A percentile compares a stretch with the other conserved stretches of the same genome.
phyloP scores from a whole-genome alignment of 1,139 yeast genomes.

The Lodderomyces parapsilosis region DNA sequence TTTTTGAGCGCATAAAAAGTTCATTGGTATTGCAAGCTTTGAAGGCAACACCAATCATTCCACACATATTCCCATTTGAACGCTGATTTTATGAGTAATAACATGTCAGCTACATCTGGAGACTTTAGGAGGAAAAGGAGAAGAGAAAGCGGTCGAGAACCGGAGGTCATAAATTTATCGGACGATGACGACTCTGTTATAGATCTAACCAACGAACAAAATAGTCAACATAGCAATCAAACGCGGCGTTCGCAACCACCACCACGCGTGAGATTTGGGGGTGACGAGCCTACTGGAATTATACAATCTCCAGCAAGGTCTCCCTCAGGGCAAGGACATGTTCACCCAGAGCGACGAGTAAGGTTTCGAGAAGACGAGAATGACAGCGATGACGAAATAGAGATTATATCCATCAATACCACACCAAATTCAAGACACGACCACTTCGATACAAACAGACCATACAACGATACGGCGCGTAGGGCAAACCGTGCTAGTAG shows the following conservation, averaged over 20 bases:
- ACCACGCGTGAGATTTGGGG: not conserved
- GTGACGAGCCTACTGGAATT: not conserved
- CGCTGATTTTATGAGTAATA: too few relatives aligned
- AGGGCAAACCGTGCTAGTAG: conserved; percentile 1
- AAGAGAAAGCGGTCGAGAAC: not conserved
- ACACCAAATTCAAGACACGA: conserved; percentile 9
- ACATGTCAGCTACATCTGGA: not conserved
- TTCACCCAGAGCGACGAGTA: not conserved
- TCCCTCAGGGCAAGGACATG: not conserved
- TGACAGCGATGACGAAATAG: conserved; percentile 17
- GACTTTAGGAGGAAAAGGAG: not conserved
- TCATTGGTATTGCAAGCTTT: not conserved
- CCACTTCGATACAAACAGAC: conserved; percentile 6
- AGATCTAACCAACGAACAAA: not conserved
- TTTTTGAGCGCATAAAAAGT: too few relatives aligned
- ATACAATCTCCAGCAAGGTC: not conserved
- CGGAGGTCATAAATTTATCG: not conserved
- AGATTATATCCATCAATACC: conserved; percentile 15
- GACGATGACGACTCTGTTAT: not conserved
- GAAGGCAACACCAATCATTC: not conserved
- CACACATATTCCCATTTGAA: too few relatives aligned
- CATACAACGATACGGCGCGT: conserved; percentile 1
- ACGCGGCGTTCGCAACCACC: not conserved
- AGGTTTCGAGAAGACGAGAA: conserved; percentile 5
- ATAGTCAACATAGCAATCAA: not conserved